Evolutionary conservation across 805 yeast species (phyloP).

Genomic region (Groenewaldozyma salmanticensis): DNA sequence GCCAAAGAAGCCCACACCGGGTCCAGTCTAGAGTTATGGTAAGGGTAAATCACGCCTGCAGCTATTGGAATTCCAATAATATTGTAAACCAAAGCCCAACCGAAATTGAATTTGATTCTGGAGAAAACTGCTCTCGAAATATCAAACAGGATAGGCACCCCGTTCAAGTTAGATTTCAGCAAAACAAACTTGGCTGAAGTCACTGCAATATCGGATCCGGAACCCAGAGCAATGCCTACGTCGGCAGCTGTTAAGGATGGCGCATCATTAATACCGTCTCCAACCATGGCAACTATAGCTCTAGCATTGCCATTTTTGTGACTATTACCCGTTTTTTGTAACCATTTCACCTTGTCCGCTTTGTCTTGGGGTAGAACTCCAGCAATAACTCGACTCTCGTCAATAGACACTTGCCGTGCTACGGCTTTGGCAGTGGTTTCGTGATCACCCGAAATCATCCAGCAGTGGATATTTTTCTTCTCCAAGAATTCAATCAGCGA

Average conservation of each 20-base stretch:
- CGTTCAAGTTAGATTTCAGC: slow-evolving; percentile 38
- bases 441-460: slow-evolving; percentile 77
- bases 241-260: slow-evolving; percentile 70
- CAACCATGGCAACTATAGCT: slow-evolving; percentile 62
- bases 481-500: slow-evolving; percentile 37
- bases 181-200: slow-evolving; percentile 67
- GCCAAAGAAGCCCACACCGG: slow-evolving; percentile 88
- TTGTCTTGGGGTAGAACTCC: slow-evolving; percentile 70
- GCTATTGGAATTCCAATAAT: slow-evolving; percentile 84
- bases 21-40: slow-evolving; percentile 57
- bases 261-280: slow-evolving; percentile 79
- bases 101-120: slow-evolving; percentile 69
- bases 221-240: slow-evolving; percentile 67
- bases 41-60: slow-evolving; percentile 81
- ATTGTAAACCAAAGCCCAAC: slow-evolving; percentile 84
- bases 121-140: slow-evolving; percentile 61
- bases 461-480: slow-evolving; percentile 40
- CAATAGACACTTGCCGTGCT: slow-evolving; percentile 53
- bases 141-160: slow-evolving; percentile 50
- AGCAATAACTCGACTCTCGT: slow-evolving; percentile 43
- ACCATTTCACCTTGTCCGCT: slow-evolving; percentile 46
- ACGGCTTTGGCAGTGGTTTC: slow-evolving; percentile 56
- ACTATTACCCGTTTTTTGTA: slow-evolving; percentile 37
- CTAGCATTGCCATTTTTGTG: slow-evolving; percentile 15
- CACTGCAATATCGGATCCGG: slow-evolving; percentile 68